These are phyloP conservation scores for Chrysopogon serrulatus DNA, from an alignment of 176 grass and related monocot genomes.

Conservation along the genomic window DNA sequence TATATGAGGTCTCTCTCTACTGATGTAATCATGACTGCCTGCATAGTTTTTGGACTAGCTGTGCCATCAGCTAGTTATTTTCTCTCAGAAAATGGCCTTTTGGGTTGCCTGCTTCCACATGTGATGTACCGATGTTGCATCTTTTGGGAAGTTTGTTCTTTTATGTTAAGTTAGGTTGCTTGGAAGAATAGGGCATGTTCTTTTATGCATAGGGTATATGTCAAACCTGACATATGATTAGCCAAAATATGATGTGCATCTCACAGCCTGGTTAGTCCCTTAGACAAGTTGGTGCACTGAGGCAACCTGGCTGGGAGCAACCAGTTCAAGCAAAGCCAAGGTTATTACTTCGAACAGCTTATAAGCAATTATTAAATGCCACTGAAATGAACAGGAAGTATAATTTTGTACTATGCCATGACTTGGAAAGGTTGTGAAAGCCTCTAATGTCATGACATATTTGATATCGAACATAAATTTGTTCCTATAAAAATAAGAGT, in stretches of 20 bases:
- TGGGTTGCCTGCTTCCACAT: background rate
- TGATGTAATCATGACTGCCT: background rate
- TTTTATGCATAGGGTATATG: background rate
- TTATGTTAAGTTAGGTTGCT: background rate
- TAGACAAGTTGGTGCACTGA: background rate
- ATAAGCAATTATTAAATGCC: background rate
- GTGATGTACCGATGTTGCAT: background rate
- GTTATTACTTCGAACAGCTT: no score
- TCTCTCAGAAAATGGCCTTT: background rate
- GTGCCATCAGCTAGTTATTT: background rate
- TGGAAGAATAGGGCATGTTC: background rate
- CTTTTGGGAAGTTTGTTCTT: background rate
- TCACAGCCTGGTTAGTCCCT: no score
- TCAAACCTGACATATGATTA: background rate
- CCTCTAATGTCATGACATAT: no score
- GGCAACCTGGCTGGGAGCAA: background rate
- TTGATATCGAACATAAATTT: no score
- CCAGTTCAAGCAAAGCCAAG: background rate
- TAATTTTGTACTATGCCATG: background rate
- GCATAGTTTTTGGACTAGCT: background rate
- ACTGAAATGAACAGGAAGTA: background rate
- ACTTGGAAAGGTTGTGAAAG: background rate
- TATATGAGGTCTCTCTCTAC: background rate
- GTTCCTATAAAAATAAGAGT: no score
- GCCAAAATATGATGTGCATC: background rate